Percentiles rank a stretch among this genome's conserved stretches.
Conservation (phyloP, 2,329 filamentous ascomycete genomes). For the Ceratocystis lukuohia region DNA sequence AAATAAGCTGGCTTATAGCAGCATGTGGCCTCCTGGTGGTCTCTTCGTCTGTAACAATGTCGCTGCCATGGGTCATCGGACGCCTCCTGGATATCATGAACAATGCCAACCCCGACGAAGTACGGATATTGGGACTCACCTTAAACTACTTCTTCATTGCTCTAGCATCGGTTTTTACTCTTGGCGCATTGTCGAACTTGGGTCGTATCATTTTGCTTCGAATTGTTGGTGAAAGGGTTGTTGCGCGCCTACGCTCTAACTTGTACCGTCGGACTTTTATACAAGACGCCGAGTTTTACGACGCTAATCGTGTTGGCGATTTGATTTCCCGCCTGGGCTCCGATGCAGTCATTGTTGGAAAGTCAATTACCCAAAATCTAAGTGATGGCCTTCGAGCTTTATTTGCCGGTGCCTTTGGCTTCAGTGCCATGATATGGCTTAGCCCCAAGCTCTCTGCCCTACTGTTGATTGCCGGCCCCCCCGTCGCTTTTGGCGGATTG, state of each 20-base stretch:
- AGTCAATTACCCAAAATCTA: constrained; percentile 94
- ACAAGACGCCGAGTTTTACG: constrained; percentile 98
- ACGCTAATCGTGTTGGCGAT: constrained; percentile 92
- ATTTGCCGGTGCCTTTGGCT: constrained; percentile 80
- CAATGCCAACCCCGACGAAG: constrained; percentile 50
- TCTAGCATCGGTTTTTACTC: constrained; percentile 59
- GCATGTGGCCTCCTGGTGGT: constrained; percentile 79
- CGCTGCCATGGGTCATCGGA: constrained; percentile 89
- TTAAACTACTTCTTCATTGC: constrained; percentile 79
- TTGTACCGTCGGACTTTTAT: constrained; percentile 85
- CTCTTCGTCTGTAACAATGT: constrained; percentile 89
- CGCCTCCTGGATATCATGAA: constrained; percentile 78
- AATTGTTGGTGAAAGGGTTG: constrained; percentile 89
- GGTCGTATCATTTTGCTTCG: constrained; percentile 83
- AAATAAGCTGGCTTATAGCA: constrained; percentile 59
- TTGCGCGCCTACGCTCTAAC: constrained; percentile 74
- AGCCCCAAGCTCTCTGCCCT: constrained; percentile 82
- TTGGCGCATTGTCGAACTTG: constrained; percentile 86
- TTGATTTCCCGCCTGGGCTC: constrained; percentile 89
- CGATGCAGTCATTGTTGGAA: constrained; percentile 94
- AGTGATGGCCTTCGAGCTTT: constrained; percentile 87
- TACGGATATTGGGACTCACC: constrained; percentile 71
- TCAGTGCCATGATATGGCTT: constrained; percentile 90
- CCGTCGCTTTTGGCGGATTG: constrained; percentile 79
- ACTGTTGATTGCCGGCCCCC: constrained; percentile 74